Evolutionary conservation across 2,329 filamentous ascomycete species (phyloP), one percentile per base, ranked within the genome.

Genomic region (Aspergillus proliferans): DNA sequence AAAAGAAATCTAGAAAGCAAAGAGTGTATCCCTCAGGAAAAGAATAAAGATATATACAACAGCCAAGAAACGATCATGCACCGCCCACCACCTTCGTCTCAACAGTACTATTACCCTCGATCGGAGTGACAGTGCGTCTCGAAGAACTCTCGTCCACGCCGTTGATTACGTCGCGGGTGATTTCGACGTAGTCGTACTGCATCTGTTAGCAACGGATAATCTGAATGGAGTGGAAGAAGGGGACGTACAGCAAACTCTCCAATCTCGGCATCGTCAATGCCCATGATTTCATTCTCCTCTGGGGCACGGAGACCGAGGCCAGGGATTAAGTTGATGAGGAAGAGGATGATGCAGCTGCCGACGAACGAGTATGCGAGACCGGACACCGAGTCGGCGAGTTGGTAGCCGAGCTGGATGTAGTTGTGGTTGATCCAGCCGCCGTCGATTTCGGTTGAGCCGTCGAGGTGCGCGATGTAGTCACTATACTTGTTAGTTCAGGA

Each of bases 221-320:
- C 5, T n/a, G 34, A 26, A 2, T 8, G 21, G 39, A 18, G 19
- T 38, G 3, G 5, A 28, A 47, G 24, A 39, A 14, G 21, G 10
- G 40, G 47, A 74, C 77, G 66, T 75, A 80, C 78, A n/a, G 88
- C 90, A 66, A 93, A 95, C 73, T 95, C 90, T 66, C 90, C 90
- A 62, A 95, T 88, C 71, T 95, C 89, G 21, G 87, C 84, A 61
- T 95, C 90, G 61, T 95, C 89, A 52, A 94, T 90, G 57, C 89
- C 89, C 39, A 89, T 75, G 46, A 90, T 83, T 69, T 95, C 89
- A 34, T 88, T 86, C 54, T 93, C 86, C 58, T 88, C 85, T 12
- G 74, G 78, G 0, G 84, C 85, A 45, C 89, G 86, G 41, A 95
- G 82, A 49, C 81, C 81, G 36, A 94, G 75, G 10, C 85, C 85